Percentiles rank a stretch among this genome's conserved stretches.
phyloP scores from a whole-genome alignment of 805 yeast species.

The Kuraishia cidri region DNA sequence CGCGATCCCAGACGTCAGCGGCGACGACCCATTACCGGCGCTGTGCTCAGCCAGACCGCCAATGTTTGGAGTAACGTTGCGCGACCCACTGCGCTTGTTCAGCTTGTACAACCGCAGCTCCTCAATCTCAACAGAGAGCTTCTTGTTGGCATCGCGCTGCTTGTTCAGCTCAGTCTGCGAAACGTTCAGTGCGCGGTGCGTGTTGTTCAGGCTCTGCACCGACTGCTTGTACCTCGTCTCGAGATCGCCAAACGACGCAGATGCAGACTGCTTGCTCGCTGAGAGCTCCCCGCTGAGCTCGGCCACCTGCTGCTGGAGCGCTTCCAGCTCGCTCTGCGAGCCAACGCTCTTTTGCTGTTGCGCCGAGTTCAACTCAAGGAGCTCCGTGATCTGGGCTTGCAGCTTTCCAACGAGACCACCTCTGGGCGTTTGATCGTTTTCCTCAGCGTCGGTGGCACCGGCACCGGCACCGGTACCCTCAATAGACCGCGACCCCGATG shows the following conservation, averaged over 20 bases:
- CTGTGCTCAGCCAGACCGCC: background rate
- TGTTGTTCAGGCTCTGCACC: slow-evolving; percentile 60
- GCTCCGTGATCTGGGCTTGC: slow-evolving; percentile 48
- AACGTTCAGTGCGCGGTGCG: slow-evolving; percentile 63
- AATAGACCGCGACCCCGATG: slow-evolving; percentile 1
- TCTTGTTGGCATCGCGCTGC: slow-evolving; percentile 46
- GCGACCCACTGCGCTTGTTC: slow-evolving; percentile 18
- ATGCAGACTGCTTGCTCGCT: background rate
- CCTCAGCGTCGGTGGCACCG: background rate
- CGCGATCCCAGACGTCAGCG: background rate
- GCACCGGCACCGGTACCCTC: slow-evolving; percentile 6
- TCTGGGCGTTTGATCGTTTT: slow-evolving; percentile 3
- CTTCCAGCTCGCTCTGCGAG: slow-evolving; percentile 20
- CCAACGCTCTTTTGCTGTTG: slow-evolving; percentile 21
- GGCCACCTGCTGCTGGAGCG: slow-evolving; percentile 4
- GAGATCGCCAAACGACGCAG: slow-evolving; percentile 22
- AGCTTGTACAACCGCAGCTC: slow-evolving; percentile 49
- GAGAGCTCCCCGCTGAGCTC: background rate
- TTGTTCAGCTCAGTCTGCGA: slow-evolving; percentile 65
- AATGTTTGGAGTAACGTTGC: slow-evolving; percentile 15
- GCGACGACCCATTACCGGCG: slow-evolving; percentile 1
- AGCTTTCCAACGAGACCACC: slow-evolving; percentile 26
- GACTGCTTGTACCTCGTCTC: slow-evolving; percentile 70
- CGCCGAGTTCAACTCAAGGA: slow-evolving; percentile 23
- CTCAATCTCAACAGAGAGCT: slow-evolving; percentile 56